A percentile compares a stretch with the other conserved stretches of the same genome.
phyloP scores from a whole-genome alignment of 306 rosid species.

The Hippophae gyantsensis region DNA sequence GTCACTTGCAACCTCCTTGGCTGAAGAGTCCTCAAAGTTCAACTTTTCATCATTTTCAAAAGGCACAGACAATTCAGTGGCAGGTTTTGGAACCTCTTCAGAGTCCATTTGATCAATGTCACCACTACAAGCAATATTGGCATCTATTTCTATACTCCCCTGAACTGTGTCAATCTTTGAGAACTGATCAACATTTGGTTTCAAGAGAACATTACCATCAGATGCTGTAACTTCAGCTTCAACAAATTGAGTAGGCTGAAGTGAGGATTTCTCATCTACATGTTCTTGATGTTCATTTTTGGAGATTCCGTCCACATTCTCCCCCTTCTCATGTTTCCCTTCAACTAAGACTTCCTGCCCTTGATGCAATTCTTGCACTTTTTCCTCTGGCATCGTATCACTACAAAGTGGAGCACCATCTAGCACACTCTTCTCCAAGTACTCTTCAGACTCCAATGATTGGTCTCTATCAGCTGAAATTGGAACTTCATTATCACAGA shows the following conservation, averaged over 20 bases:
- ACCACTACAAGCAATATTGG: slow-evolving; percentile 11
- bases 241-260: slow-evolving; percentile 14
- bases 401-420: slow-evolving; percentile 15
- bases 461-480: slow-evolving; percentile 8
- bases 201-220: slow-evolving; percentile 12
- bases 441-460: slow-evolving; percentile 8
- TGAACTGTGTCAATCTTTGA: slow-evolving; percentile 1
- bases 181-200: slow-evolving; percentile 16
- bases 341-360: slow-evolving; percentile 16
- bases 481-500: slow-evolving; percentile 11
- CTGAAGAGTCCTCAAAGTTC: slow-evolving; percentile 4
- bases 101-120: slow-evolving; percentile 16
- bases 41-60: slow-evolving; percentile 12
- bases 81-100: slow-evolving; percentile 23
- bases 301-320: slow-evolving; percentile 10
- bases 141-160: slow-evolving; percentile 10
- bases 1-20: slow-evolving; percentile 3
- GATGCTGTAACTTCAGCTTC: slow-evolving; percentile 17
- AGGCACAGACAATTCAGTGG: slow-evolving; percentile 7
- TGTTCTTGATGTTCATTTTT: slow-evolving; percentile 18
- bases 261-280: slow-evolving; percentile 6
- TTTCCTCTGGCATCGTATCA: slow-evolving; percentile 17
- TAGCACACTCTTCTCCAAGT: slow-evolving; percentile 9
- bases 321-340: slow-evolving; percentile 20
- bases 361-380: slow-evolving; percentile 12